phyloP scores from a whole-genome alignment of 208 protist genomes.

The Leishmania martiniquensis region DNA sequence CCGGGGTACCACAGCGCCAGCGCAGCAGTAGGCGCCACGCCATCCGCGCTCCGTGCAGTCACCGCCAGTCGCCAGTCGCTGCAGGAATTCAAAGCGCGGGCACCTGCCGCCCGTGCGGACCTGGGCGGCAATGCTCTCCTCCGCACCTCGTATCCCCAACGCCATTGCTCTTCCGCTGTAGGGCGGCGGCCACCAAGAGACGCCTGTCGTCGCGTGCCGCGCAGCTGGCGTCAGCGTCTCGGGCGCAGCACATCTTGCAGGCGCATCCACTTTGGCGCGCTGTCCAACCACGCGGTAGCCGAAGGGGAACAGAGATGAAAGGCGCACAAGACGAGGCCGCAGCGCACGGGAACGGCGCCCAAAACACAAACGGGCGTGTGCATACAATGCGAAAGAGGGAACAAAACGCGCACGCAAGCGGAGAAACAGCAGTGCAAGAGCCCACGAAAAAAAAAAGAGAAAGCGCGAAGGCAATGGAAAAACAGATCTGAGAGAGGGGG shows the following conservation, averaged over 20 bases:
- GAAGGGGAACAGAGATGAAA: background rate
- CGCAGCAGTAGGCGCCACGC: background rate
- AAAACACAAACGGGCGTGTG: background rate
- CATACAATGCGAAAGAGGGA: no score
- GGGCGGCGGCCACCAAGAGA: background rate
- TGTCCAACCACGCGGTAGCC: background rate
- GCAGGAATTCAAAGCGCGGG: background rate
- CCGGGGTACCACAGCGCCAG: background rate
- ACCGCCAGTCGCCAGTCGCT: background rate
- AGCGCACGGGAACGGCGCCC: background rate
- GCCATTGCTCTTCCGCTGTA: background rate
- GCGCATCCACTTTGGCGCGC: background rate
- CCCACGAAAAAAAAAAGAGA: background rate
- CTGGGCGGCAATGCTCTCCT: background rate
- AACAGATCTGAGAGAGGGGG: background rate
- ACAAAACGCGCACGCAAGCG: no score
- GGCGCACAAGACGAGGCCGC: background rate
- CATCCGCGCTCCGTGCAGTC: background rate
- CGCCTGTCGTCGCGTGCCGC: background rate
- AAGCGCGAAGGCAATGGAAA: background rate
- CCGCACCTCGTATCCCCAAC: background rate
- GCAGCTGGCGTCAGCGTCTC: background rate
- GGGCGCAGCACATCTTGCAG: background rate
- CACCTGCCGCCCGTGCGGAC: background rate
- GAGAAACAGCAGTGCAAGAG: background rate